Evolutionary conservation across 768 basidiomycete genomes (phyloP).

Genomic region (Collybia nuda): DNA sequence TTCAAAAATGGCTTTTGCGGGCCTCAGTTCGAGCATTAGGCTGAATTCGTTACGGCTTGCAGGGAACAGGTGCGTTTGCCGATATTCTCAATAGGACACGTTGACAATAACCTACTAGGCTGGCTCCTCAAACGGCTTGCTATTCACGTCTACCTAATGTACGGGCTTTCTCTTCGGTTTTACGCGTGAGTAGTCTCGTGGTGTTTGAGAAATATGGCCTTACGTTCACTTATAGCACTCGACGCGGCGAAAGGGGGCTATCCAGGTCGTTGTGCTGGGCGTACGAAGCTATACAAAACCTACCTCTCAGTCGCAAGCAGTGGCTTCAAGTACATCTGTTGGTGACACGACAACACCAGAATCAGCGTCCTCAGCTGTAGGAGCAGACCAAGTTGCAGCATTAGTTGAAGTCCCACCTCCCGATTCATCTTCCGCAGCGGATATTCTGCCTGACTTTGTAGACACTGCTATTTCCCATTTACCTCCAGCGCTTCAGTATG

Average conservation of each 20-base stretch:
- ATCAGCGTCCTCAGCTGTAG: background rate
- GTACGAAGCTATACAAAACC: constrained; percentile 16
- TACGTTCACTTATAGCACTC: constrained; percentile 4
- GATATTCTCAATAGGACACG: background rate
- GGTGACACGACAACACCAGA: background rate
- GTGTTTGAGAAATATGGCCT: background rate
- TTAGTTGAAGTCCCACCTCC: background rate
- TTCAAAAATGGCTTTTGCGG: constrained; percentile 15
- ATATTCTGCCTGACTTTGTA: constrained; percentile 14
- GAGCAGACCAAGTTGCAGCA: background rate
- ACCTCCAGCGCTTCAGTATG: constrained; percentile 59
- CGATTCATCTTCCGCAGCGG: constrained; percentile 1
- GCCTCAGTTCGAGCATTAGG: constrained; percentile 14
- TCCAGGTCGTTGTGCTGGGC: constrained; percentile 5
- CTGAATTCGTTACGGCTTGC: constrained; percentile 6
- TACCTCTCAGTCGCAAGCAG: constrained; percentile 12
- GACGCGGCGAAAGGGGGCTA: background rate
- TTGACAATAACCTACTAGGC: constrained; percentile 1
- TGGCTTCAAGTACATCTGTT: constrained; percentile 1
- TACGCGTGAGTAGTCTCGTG: constrained; percentile 17
- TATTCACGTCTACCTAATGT: constrained; percentile 6
- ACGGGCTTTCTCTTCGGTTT: constrained; percentile 17
- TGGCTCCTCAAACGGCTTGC: constrained; percentile 10
- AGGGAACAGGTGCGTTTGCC: constrained; percentile 11
- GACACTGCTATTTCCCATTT: constrained; percentile 24